Conservation (phyloP, 208 protist species). For the Crithidia acanthocephali region DNA sequence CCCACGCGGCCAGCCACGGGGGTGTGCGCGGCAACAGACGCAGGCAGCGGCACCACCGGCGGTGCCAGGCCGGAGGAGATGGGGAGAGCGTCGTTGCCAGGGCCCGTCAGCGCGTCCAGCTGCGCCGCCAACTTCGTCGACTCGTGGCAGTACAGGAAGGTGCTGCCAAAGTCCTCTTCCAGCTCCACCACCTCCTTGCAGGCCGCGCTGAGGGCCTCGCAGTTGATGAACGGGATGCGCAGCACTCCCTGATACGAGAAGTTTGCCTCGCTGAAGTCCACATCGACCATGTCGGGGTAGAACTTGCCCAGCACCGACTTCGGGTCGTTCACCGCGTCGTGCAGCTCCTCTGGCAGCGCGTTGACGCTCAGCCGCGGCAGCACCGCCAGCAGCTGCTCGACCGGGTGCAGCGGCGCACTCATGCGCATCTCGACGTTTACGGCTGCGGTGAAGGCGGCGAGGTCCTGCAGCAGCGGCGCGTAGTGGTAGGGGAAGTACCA, state of each 20-base stretch:
- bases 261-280: conserved; percentile 97
- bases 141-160: conserved; percentile 81
- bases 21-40: conserved; percentile 37
- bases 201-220: conserved; percentile 51
- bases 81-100: conserved; percentile 28
- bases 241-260: conserved; percentile 94
- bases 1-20: conserved; percentile 78
- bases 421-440: conserved; percentile 78
- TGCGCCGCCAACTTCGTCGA: conserved; percentile 39
- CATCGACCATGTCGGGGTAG: conserved; percentile 97
- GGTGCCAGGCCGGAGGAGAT: conserved; percentile 21
- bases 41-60: conserved; percentile 40
- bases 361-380: conserved; percentile 91
- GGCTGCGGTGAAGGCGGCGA: conserved; percentile 56
- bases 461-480: conserved; percentile 95
- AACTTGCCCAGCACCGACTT: conserved; percentile 96
- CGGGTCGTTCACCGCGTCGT: conserved; percentile 90
- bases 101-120: conserved; percentile 39
- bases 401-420: conserved; percentile 93
- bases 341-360: conserved; percentile 90
- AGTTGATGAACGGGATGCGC: conserved; percentile 90
- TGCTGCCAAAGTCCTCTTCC: conserved; percentile 72
- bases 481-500: conserved; percentile 99
- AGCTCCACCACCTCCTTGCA: conserved; percentile 71
- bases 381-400: conserved; percentile 98